phyloP scores from a whole-genome alignment of 2,329 filamentous ascomycete genomes.

The Monilinia polystroma region DNA sequence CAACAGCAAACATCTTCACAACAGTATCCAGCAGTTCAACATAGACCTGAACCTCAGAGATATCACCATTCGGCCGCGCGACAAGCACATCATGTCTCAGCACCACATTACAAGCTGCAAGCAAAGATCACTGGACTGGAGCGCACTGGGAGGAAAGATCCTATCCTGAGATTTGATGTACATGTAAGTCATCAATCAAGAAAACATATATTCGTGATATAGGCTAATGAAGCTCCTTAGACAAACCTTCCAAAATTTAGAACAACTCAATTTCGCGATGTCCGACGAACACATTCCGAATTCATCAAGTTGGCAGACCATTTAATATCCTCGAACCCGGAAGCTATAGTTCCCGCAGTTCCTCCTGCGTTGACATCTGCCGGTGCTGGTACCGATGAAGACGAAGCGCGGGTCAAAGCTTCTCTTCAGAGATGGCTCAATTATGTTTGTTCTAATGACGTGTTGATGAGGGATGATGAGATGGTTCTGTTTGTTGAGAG shows the following conservation, averaged over 20 bases:
- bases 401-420: slow-evolving; percentile 84
- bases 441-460: slow-evolving; percentile 85
- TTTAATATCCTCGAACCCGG: slow-evolving; percentile 94
- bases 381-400: slow-evolving; percentile 92
- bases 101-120: slow-evolving; percentile 79
- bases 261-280: slow-evolving; percentile 97
- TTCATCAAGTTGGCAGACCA: slow-evolving; percentile 96
- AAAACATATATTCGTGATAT: background rate
- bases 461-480: slow-evolving; percentile 92
- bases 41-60: slow-evolving; percentile 40
- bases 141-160: slow-evolving; percentile 91
- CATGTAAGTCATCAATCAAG: slow-evolving; percentile 63
- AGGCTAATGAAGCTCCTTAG: slow-evolving; percentile 48
- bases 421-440: slow-evolving; percentile 94
- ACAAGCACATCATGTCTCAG: slow-evolving; percentile 44
- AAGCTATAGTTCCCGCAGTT: slow-evolving; percentile 89
- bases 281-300: slow-evolving; percentile 91
- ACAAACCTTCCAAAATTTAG: slow-evolving; percentile 98
- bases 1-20: slow-evolving; percentile 29
- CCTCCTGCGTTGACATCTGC: slow-evolving; percentile 93
- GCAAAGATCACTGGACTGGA: slow-evolving; percentile 94
- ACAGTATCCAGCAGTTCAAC: slow-evolving; percentile 40
- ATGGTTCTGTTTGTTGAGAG: slow-evolving; percentile 99
- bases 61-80: slow-evolving; percentile 36
- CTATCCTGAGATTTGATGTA: slow-evolving; percentile 91